Conservation (phyloP, 176 grass and related monocot species). For the Carex parvula region DNA sequence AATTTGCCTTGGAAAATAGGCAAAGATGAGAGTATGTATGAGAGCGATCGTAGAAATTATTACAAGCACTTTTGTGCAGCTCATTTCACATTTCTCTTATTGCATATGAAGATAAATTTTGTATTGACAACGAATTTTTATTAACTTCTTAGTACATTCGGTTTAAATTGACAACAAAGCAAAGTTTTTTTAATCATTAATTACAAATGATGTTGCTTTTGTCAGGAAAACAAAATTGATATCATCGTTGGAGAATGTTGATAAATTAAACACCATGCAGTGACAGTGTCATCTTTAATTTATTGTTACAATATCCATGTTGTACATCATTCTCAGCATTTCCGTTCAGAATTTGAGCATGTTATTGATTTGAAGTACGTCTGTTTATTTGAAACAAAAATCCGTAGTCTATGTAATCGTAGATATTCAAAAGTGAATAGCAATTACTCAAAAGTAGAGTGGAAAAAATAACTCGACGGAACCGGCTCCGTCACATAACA, state of each 20-base stretch:
- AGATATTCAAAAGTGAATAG: neutral
- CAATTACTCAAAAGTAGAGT: neutral
- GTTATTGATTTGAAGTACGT: neutral
- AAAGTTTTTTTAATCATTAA: neutral
- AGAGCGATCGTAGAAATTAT: neutral
- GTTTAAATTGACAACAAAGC: neutral
- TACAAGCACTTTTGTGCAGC: neutral
- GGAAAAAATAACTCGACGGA: no score
- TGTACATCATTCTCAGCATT: neutral
- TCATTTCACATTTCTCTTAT: neutral
- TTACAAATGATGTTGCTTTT: neutral
- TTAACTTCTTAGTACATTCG: neutral
- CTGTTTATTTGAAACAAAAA: neutral
- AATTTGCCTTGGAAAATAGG: constrained; percentile 24
- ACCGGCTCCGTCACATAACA: no score
- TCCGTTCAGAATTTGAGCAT: neutral
- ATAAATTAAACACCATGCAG: neutral
- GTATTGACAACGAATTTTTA: neutral
- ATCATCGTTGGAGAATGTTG: neutral
- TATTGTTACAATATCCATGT: neutral
- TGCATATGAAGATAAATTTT: neutral
- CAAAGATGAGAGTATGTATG: neutral
- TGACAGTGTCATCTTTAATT: neutral
- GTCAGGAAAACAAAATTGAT: neutral
- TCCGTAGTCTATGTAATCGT: neutral